phyloP scores from a whole-genome alignment of 495 filamentous ascomycete genomes.

The Massariosphaeria phaeospora region DNA sequence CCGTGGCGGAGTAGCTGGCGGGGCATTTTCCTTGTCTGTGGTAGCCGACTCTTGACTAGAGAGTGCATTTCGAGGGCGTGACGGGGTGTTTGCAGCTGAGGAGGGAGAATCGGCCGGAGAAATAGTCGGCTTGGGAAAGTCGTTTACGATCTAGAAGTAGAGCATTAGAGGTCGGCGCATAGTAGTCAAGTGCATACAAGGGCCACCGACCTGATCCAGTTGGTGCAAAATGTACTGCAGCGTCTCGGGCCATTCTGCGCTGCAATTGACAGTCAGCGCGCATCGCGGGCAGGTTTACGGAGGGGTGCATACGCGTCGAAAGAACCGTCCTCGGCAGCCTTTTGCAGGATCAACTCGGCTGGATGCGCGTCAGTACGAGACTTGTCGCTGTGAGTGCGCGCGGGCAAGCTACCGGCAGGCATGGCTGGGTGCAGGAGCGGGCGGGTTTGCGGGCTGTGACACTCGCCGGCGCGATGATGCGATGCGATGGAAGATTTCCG shows the following conservation, averaged over 20 bases:
- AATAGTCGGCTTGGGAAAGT: slow-evolving; percentile 38
- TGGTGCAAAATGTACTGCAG: slow-evolving; percentile 35
- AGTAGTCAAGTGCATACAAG: slow-evolving; percentile 35
- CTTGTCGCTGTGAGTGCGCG: too few relatives aligned
- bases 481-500: neutral
- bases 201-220: slow-evolving; percentile 35
- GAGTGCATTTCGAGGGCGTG: slow-evolving; percentile 1
- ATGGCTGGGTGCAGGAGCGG: too few relatives aligned
- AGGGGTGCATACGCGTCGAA: slow-evolving; percentile 60
- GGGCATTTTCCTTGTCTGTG: slow-evolving; percentile 54
- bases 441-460: neutral
- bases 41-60: slow-evolving; percentile 41
- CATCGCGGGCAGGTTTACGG: slow-evolving; percentile 51
- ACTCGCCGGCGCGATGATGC: neutral
- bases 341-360: slow-evolving; percentile 57
- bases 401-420: neutral
- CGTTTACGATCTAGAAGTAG: slow-evolving; percentile 35
- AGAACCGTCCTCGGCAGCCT: slow-evolving; percentile 58
- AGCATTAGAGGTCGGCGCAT: neutral
- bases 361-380: too few relatives aligned
- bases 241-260: slow-evolving; percentile 39
- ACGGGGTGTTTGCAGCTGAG: slow-evolving; percentile 22
- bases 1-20: slow-evolving; percentile 40
- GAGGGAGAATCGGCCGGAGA: slow-evolving; percentile 35
- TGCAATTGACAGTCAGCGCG: slow-evolving; percentile 58